Evolutionary conservation across 345 rosid genomes (phyloP).

Genomic region (Syzygium jambos): DNA sequence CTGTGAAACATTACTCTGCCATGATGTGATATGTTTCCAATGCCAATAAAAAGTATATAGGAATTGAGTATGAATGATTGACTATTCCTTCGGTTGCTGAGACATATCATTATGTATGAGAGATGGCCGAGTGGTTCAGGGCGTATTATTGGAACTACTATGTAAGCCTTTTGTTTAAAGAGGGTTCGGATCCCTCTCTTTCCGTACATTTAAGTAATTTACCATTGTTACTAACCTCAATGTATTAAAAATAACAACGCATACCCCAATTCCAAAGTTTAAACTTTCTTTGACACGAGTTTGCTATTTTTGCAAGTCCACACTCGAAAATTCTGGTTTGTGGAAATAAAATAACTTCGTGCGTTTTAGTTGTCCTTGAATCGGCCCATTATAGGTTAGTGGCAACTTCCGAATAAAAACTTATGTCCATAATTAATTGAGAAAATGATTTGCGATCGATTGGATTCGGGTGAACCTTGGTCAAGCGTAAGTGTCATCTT

Average conservation of each 20-base stretch:
- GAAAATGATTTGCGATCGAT: no score
- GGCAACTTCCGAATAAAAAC: not conserved
- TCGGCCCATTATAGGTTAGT: not conserved
- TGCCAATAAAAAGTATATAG: no score
- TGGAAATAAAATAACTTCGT: no score
- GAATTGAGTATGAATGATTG: not conserved
- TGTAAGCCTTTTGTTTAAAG: not conserved
- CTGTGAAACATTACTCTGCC: no score
- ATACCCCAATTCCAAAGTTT: not conserved
- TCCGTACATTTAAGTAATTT: no score
- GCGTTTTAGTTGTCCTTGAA: no score
- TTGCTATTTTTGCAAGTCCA: not conserved
- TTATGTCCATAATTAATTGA: not conserved
- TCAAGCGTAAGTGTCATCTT: not conserved
- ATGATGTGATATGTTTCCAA: no score
- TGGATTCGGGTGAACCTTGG: not conserved
- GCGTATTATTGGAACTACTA: no score
- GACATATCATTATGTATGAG: not conserved
- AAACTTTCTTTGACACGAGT: not conserved
- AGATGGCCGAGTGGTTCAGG: no score
- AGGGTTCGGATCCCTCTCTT: not conserved
- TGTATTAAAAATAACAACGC: no score
- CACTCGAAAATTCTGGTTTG: not conserved
- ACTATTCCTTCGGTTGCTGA: not conserved
- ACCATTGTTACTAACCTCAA: no score